Evolutionary conservation across 2,329 filamentous ascomycete genomes (phyloP).

Genomic region (Pseudogymnoascus destructans): DNA sequence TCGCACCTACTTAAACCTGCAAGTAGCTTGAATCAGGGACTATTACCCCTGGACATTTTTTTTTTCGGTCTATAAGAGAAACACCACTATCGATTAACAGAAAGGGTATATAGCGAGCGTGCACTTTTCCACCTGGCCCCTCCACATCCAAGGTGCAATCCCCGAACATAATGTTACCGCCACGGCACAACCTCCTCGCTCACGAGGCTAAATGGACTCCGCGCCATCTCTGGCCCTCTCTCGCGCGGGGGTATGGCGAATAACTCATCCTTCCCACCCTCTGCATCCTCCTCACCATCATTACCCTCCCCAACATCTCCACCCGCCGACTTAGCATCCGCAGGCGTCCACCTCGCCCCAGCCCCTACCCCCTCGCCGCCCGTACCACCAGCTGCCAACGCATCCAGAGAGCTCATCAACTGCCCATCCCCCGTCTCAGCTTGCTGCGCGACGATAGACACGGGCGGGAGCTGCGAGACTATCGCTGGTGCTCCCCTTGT

Average conservation of each 20-base stretch:
- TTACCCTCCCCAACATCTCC: constrained; percentile 21
- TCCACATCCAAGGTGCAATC: too few relatives aligned
- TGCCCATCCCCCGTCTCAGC: constrained; percentile 16
- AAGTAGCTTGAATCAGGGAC: neutral
- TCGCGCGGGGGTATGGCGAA: constrained; percentile 83
- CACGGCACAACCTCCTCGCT: constrained; percentile 23
- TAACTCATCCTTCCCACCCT: constrained; percentile 61
- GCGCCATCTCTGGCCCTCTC: constrained; percentile 71
- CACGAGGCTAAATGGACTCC: constrained; percentile 59
- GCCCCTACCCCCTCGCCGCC: constrained; percentile 16
- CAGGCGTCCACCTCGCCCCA: neutral
- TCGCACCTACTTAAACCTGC: neutral
- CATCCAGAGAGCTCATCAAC: constrained; percentile 26
- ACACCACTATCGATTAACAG: neutral
- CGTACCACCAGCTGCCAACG: constrained; percentile 25
- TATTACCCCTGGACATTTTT: too few relatives aligned
- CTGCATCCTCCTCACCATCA: constrained; percentile 28
- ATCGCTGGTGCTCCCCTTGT: neutral
- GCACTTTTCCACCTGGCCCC: neutral
- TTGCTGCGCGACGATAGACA: constrained; percentile 20
- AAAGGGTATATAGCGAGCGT: constrained; percentile 15
- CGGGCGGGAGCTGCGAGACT: constrained; percentile 21
- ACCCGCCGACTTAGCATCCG: neutral
- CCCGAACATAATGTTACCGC: constrained; percentile 11
- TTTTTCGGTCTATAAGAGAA: too few relatives aligned